These are phyloP conservation scores for Meira nashicola DNA, from an alignment of 1,284 basidiomycete genomes.

Conservation along the genomic window DNA sequence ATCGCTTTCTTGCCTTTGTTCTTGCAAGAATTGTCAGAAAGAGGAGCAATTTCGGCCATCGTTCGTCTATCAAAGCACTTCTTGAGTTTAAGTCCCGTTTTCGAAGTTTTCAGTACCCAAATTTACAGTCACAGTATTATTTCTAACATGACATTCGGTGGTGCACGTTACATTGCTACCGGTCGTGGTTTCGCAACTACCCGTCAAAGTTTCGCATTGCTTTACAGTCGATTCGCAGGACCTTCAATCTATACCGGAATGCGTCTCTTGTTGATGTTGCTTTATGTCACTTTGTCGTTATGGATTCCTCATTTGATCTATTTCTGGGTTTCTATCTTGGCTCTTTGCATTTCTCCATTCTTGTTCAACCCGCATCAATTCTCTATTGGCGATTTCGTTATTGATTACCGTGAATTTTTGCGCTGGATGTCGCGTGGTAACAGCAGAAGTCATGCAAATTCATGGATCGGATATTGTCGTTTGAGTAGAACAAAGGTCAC, in stretches of 20 bases:
- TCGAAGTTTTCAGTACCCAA: conserved; percentile 53
- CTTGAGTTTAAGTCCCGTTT: conserved; percentile 48
- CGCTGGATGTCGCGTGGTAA: conserved; percentile 53
- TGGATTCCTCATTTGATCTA: conserved; percentile 53
- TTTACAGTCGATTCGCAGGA: conserved; percentile 52
- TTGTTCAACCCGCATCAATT: conserved; percentile 54
- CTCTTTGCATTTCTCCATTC: conserved; percentile 52
- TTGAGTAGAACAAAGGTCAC: conserved; percentile 52
- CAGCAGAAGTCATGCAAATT: conserved; percentile 52
- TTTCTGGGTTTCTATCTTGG: conserved; percentile 52
- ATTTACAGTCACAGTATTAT: conserved; percentile 53
- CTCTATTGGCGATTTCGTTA: conserved; percentile 50
- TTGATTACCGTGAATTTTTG: conserved; percentile 53
- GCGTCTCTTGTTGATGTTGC: conserved; percentile 46
- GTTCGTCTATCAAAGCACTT: conserved; percentile 52
- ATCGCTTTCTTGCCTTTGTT: conserved; percentile 53
- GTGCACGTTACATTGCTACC: conserved; percentile 53
- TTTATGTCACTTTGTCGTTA: conserved; percentile 51
- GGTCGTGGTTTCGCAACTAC: conserved; percentile 53
- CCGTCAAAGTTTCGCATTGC: conserved; percentile 48
- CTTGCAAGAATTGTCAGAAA: conserved; percentile 51
- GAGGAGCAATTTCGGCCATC: conserved; percentile 49
- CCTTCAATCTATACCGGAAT: conserved; percentile 52
- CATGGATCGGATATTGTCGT: conserved; percentile 53
- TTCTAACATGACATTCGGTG: conserved; percentile 51